Conservation (phyloP, 208 protist species). For the Trichomonas gallinae region DNA sequence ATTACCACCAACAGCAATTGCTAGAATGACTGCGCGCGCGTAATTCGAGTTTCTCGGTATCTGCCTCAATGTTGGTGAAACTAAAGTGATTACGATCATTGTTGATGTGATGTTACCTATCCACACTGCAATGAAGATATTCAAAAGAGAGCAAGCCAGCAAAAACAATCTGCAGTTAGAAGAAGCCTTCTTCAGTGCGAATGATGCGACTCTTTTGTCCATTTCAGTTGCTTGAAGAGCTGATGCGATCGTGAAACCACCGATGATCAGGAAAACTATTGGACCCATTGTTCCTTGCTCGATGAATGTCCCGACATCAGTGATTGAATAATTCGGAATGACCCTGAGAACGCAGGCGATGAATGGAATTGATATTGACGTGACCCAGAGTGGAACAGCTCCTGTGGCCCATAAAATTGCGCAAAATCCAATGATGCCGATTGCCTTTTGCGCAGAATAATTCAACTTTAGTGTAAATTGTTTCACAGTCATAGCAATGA, state of each 20-base stretch:
- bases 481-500: background rate
- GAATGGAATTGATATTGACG: background rate
- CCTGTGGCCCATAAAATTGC: background rate
- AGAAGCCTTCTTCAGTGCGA: background rate
- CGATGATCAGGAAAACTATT: background rate
- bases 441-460: background rate
- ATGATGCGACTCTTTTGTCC: background rate
- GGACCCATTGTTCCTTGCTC: background rate
- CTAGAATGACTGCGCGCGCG: background rate
- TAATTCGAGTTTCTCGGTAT: background rate
- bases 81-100: background rate
- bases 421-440: background rate
- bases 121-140: constrained; percentile 12
- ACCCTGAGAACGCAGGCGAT: background rate
- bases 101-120: background rate
- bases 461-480: background rate
- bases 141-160: background rate
- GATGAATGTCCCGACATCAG: background rate
- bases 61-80: background rate
- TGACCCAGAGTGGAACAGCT: background rate
- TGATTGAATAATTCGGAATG: background rate
- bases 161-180: background rate
- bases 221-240: background rate
- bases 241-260: background rate
- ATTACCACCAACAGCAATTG: constrained; percentile 12